phyloP scores from a whole-genome alignment of 2,329 filamentous ascomycete species.

The Immersiporthe knoxdaviesiana region DNA sequence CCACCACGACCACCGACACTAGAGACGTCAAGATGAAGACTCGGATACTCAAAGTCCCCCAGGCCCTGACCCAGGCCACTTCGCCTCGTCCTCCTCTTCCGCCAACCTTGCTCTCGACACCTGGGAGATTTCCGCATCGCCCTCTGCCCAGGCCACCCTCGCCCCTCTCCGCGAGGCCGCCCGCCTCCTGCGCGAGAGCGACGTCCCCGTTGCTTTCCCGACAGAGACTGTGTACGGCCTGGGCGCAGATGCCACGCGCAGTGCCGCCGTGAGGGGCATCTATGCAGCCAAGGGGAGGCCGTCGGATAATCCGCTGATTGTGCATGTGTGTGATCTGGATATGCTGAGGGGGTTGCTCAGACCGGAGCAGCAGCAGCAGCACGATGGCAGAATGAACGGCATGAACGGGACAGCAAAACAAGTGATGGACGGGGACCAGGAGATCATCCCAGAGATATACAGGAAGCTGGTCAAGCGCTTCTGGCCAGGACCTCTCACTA shows the following conservation, averaged over 20 bases:
- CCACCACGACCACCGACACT: neutral
- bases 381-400: conserved; percentile 10
- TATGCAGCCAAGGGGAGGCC: conserved; percentile 89
- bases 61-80: conserved; percentile 25
- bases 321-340: conserved; percentile 81
- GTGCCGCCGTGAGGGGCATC: conserved; percentile 83
- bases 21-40: conserved; percentile 36
- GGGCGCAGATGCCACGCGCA: conserved; percentile 92
- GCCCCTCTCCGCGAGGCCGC: conserved; percentile 66
- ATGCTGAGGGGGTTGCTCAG: conserved; percentile 71
- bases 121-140: conserved; percentile 45
- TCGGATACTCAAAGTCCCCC: conserved; percentile 35
- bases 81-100: conserved; percentile 13
- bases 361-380: neutral
- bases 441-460: conserved; percentile 73
- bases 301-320: conserved; percentile 92
- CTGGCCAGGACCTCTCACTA: conserved; percentile 94
- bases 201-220: conserved; percentile 88
- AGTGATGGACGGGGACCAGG: conserved; percentile 36
- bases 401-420: conserved; percentile 28
- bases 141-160: conserved; percentile 36
- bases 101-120: conserved; percentile 39
- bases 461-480: conserved; percentile 76
- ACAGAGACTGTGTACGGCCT: conserved; percentile 98
- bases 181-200: conserved; percentile 62